phyloP scores from a whole-genome alignment of 2,329 filamentous ascomycete genomes.

The Scedosporium dehoogii region DNA sequence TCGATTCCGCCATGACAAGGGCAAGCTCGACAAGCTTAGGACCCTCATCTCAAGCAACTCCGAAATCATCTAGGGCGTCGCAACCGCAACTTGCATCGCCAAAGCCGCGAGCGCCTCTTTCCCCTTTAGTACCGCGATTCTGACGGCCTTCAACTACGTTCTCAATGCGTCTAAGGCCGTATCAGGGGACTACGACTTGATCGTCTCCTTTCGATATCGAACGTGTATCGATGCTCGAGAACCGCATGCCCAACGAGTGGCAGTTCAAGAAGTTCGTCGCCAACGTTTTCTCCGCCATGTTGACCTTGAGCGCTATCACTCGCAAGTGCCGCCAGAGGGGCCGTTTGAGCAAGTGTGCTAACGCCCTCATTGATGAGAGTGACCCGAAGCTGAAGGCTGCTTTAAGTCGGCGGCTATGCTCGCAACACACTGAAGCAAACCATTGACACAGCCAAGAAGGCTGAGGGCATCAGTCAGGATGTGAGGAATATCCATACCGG shows the following conservation, averaged over 20 bases:
- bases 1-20: slow-evolving; percentile 22
- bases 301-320: slow-evolving; percentile 22
- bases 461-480: slow-evolving; percentile 14
- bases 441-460: slow-evolving; percentile 17
- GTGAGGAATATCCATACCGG: slow-evolving; percentile 7
- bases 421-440: slow-evolving; percentile 24
- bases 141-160: slow-evolving; percentile 22
- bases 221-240: slow-evolving; percentile 22
- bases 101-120: slow-evolving; percentile 20
- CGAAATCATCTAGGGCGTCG: slow-evolving; percentile 18
- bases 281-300: slow-evolving; percentile 24
- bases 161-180: slow-evolving; percentile 20
- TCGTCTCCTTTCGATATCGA: slow-evolving; percentile 26
- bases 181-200: slow-evolving; percentile 26
- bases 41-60: slow-evolving; percentile 18
- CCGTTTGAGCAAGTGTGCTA: slow-evolving; percentile 18
- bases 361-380: slow-evolving; percentile 17
- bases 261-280: slow-evolving; percentile 24
- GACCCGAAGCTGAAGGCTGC: slow-evolving; percentile 21
- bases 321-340: slow-evolving; percentile 23
- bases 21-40: slow-evolving; percentile 22
- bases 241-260: slow-evolving; percentile 17
- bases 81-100: slow-evolving; percentile 19
- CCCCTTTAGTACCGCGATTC: slow-evolving; percentile 21
- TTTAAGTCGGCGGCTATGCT: slow-evolving; percentile 22